These are phyloP conservation scores for Didymella keratinophila DNA, from an alignment of 2,329 filamentous ascomycete species.

Conservation along the genomic window DNA sequence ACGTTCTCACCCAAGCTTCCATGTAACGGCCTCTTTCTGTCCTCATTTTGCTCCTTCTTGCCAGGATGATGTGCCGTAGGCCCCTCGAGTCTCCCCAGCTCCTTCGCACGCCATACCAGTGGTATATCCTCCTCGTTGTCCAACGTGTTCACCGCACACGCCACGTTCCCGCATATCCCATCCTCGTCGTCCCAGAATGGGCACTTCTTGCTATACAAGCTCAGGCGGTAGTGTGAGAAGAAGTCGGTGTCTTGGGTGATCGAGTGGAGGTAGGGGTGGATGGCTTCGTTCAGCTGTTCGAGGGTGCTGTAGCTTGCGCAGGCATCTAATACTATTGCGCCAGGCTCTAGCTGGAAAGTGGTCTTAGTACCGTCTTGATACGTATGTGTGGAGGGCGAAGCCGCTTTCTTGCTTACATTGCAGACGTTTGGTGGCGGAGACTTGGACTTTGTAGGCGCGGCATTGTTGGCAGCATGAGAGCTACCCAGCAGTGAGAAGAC, in stretches of 20 bases:
- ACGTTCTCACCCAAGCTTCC: slow-evolving; percentile 85
- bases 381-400: slow-evolving; percentile 27
- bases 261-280: slow-evolving; percentile 79
- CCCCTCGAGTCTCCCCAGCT: slow-evolving; percentile 90
- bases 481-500: slow-evolving; percentile 65
- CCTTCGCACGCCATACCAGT: slow-evolving; percentile 86
- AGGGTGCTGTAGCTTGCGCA: slow-evolving; percentile 93
- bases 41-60: slow-evolving; percentile 73
- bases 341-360: slow-evolving; percentile 77
- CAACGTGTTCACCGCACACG: slow-evolving; percentile 92
- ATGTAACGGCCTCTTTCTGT: slow-evolving; percentile 76
- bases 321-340: slow-evolving; percentile 88
- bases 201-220: slow-evolving; percentile 92
- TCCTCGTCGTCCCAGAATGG: slow-evolving; percentile 95
- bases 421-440: slow-evolving; percentile 59
- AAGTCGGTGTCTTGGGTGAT: slow-evolving; percentile 92
- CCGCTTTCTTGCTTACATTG: slow-evolving; percentile 59
- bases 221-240: slow-evolving; percentile 96
- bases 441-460: slow-evolving; percentile 49
- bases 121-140: slow-evolving; percentile 97
- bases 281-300: slow-evolving; percentile 78
- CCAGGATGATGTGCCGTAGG: slow-evolving; percentile 90
- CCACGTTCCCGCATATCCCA: slow-evolving; percentile 96
- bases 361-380: slow-evolving; percentile 46
- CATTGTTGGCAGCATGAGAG: slow-evolving; percentile 53